A percentile compares a stretch with the other conserved stretches of the same genome.
Evolutionary conservation across 768 basidiomycete species (phyloP).

Genomic region (Hygrophoropsis aurantiaca): DNA sequence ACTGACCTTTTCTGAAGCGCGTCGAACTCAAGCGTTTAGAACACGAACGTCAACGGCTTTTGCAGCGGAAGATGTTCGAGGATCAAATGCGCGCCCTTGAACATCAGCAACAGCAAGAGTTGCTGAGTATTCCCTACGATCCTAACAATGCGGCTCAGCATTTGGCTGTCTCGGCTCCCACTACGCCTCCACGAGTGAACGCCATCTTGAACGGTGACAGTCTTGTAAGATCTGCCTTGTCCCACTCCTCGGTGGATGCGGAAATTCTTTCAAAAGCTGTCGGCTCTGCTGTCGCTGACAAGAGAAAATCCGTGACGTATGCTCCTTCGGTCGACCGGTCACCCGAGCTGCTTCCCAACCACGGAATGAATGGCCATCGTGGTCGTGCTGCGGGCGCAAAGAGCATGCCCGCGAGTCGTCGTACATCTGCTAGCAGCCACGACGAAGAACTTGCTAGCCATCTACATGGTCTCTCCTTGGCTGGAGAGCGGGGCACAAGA

Average conservation of each 20-base stretch:
- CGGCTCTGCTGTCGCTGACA: constrained; percentile 65
- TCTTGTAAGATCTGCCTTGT: constrained; percentile 40
- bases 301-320: constrained; percentile 86
- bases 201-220: constrained; percentile 64
- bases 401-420: constrained; percentile 90
- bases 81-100: constrained; percentile 95
- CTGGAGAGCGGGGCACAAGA: constrained; percentile 57
- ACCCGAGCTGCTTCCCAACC: constrained; percentile 55
- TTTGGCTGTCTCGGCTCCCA: constrained; percentile 85
- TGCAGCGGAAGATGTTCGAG: constrained; percentile 91
- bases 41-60: constrained; percentile 84
- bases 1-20: constrained; percentile 48
- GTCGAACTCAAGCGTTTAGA: constrained; percentile 84
- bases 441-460: constrained; percentile 81
- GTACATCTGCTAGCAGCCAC: constrained; percentile 84
- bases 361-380: constrained; percentile 52
- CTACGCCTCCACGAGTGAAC: constrained; percentile 81
- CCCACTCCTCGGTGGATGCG: constrained; percentile 55
- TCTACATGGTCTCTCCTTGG: constrained; percentile 69
- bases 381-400: constrained; percentile 75
- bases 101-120: constrained; percentile 85
- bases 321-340: constrained; percentile 76
- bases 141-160: constrained; percentile 59
- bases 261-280: constrained; percentile 70
- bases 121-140: constrained; percentile 74